Conservation (phyloP, 2,329 filamentous ascomycete genomes). For the Arthrobotrys pseudoclavata region DNA sequence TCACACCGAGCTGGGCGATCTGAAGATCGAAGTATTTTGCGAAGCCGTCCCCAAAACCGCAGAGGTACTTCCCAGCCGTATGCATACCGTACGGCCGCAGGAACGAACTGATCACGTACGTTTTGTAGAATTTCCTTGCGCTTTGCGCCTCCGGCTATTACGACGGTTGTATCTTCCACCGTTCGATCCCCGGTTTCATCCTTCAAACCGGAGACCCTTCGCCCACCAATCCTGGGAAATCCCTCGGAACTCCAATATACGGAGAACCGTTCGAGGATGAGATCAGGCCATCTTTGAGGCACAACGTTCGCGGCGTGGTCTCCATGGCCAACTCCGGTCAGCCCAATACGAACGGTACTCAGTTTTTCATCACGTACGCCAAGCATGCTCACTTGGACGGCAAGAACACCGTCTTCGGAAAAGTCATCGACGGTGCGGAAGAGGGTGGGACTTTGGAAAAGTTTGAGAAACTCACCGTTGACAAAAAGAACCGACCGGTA, state of each 20-base stretch:
- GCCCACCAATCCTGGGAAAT: conserved; percentile 68
- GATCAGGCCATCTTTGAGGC: conserved; percentile 78
- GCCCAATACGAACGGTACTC: conserved; percentile 79
- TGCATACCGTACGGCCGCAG: background rate
- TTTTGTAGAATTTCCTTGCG: conserved; percentile 83
- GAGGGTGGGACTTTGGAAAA: conserved; percentile 76
- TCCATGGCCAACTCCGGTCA: conserved; percentile 83
- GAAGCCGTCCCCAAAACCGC: conserved; percentile 93
- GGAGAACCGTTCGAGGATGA: conserved; percentile 82
- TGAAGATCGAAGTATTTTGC: conserved; percentile 97
- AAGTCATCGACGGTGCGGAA: conserved; percentile 71
- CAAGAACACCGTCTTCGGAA: conserved; percentile 86
- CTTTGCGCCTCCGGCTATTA: conserved; percentile 86
- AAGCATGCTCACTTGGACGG: conserved; percentile 85
- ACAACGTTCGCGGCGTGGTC: conserved; percentile 77
- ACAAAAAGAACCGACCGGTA: conserved; percentile 82
- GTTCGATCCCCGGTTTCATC: conserved; percentile 85
- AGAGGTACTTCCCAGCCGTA: conserved; percentile 71
- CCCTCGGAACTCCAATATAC: conserved; percentile 75
- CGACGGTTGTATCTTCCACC: conserved; percentile 81
- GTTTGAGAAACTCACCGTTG: conserved; percentile 79
- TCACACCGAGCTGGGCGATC: conserved; percentile 87
- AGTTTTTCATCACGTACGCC: conserved; percentile 85
- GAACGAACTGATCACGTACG: background rate
- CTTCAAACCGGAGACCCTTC: conserved; percentile 79